Percentiles rank a stretch among this genome's conserved stretches.
Conservation (phyloP, 2,329 filamentous ascomycete species). For the Fusarium praegraminearum region DNA sequence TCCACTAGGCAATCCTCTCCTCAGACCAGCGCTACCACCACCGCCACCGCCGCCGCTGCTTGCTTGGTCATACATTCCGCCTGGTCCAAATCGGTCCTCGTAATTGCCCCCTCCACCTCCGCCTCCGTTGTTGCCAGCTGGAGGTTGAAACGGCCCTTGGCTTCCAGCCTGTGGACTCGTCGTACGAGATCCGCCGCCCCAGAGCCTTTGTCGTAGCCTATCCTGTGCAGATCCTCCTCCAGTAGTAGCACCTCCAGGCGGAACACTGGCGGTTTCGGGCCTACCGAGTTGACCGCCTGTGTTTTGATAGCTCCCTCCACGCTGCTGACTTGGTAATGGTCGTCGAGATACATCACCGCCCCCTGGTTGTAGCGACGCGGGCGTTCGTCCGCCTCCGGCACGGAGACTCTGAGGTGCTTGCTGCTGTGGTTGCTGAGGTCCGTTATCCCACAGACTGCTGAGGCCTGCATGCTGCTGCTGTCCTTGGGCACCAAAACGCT, state of each 20-base stretch:
- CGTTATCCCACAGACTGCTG: constrained; percentile 70
- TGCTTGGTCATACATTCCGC: constrained; percentile 59
- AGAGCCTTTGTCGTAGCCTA: constrained; percentile 81
- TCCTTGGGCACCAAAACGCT: constrained; percentile 64
- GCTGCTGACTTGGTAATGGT: constrained; percentile 54
- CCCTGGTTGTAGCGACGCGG: constrained; percentile 47
- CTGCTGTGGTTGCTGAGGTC: constrained; percentile 48
- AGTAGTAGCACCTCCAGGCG: constrained; percentile 47
- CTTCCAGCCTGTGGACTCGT: constrained; percentile 61
- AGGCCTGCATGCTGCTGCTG: constrained; percentile 56
- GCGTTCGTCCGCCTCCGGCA: constrained; percentile 55
- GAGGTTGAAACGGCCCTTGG: constrained; percentile 62
- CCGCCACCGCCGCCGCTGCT: constrained; percentile 47
- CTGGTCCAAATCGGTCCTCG: constrained; percentile 61
- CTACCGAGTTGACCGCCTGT: constrained; percentile 35
- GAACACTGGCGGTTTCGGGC: constrained; percentile 45
- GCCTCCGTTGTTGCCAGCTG: constrained; percentile 51
- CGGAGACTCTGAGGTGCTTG: constrained; percentile 59
- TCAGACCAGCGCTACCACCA: constrained; percentile 45
- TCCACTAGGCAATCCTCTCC: constrained; percentile 60
- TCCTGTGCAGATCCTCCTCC: constrained; percentile 76
- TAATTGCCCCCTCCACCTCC: constrained; percentile 52
- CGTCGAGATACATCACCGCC: constrained; percentile 54
- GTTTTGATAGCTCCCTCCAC: constrained; percentile 76
- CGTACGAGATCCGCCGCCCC: constrained; percentile 70